Conservation (phyloP, 1,139 yeast species). For the Debaryomyces udenii region DNA sequence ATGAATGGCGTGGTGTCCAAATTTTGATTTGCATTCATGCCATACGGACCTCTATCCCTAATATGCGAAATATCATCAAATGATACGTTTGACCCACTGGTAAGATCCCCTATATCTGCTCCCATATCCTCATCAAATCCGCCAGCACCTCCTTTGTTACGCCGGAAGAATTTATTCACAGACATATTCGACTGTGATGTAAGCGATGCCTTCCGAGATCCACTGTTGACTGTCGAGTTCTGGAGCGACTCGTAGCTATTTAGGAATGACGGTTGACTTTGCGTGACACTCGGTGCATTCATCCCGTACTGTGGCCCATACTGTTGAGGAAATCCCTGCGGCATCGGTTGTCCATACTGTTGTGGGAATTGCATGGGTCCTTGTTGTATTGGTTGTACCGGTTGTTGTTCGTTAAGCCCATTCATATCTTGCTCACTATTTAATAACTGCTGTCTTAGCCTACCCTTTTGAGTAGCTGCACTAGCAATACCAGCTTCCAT, state of each 20-base stretch:
- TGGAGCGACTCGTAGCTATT: constrained; percentile 12
- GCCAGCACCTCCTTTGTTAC: constrained; percentile 35
- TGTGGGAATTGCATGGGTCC: constrained; percentile 13
- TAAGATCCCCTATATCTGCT: constrained; percentile 45
- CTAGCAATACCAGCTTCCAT: constrained; percentile 28
- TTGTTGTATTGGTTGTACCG: constrained; percentile 6
- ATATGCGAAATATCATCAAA: constrained; percentile 66
- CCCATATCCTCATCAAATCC: constrained; percentile 58
- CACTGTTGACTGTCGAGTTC: constrained; percentile 2
- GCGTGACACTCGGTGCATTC: constrained; percentile 1
- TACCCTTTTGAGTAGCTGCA: constrained; percentile 23
- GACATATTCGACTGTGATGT: constrained; percentile 44
- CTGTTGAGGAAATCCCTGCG: constrained; percentile 17
- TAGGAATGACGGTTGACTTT: constrained; percentile 11
- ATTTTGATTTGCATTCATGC: constrained; percentile 38
- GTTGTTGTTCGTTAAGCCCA: constrained; percentile 21
- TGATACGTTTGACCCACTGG: constrained; percentile 49
- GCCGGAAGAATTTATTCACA: constrained; percentile 47
- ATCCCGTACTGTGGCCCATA: constrained; percentile 15
- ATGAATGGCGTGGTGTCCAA: constrained; percentile 72
- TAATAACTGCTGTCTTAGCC: constrained; percentile 39
- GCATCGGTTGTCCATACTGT: constrained; percentile 12
- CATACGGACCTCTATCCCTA: constrained; percentile 66
- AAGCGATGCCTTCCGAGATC: constrained; percentile 44
- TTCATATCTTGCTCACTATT: constrained; percentile 33